phyloP scores from a whole-genome alignment of 2,329 filamentous ascomycete genomes.

The Aspergillus phoenicis region DNA sequence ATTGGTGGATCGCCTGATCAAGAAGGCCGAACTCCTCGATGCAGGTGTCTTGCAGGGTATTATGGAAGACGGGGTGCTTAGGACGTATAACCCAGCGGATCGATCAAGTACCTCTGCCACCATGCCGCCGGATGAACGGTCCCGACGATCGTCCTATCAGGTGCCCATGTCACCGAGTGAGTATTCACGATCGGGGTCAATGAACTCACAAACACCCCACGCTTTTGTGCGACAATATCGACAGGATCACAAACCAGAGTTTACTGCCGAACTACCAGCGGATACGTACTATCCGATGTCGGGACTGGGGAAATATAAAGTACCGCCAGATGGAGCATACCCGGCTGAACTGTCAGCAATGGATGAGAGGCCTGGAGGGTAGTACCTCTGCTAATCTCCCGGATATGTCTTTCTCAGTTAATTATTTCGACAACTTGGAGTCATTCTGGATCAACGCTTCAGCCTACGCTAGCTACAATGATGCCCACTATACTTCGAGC shows the following conservation, averaged over 20 bases:
- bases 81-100: constrained; percentile 12
- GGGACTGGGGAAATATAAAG: not conserved
- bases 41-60: constrained; percentile 18
- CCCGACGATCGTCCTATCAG: not conserved
- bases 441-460: no score
- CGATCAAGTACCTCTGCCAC: not conserved
- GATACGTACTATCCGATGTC: not conserved
- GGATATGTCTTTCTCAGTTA: not conserved
- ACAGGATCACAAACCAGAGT: not conserved
- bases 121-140: not conserved
- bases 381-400: not conserved
- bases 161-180: not conserved
- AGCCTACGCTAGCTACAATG: not conserved
- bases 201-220: not conserved
- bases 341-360: not conserved
- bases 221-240: not conserved
- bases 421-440: not conserved
- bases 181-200: not conserved
- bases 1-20: constrained; percentile 67
- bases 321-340: not conserved
- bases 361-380: not conserved
- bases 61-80: constrained; percentile 8
- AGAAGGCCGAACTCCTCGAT: constrained; percentile 51
- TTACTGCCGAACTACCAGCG: constrained; percentile 6
- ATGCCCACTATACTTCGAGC: not conserved